Percentiles rank a stretch among this genome's conserved stretches.
Evolutionary conservation across 441 rosid genomes (phyloP).

Genomic region (Hura crepitans): DNA sequence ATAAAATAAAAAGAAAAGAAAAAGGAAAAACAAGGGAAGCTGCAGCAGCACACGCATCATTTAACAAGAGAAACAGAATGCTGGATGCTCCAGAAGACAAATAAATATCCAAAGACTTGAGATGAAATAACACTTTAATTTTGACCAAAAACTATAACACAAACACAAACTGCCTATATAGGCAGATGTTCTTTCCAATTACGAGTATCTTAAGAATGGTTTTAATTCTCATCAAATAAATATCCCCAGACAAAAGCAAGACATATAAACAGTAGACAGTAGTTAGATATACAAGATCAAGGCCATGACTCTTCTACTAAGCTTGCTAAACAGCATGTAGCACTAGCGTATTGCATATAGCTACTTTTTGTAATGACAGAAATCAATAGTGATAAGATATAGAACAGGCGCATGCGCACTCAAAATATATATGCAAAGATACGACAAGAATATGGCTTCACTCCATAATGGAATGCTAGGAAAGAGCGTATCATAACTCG

Average conservation of each 20-base stretch:
- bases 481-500: not conserved
- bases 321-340: not conserved
- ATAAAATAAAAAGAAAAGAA: not conserved
- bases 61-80: not conserved
- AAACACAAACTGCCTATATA: not conserved
- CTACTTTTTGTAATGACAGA: not conserved
- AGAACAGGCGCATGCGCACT: not conserved
- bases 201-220: not conserved
- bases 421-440: not conserved
- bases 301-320: not conserved
- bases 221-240: not conserved
- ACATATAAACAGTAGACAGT: not conserved
- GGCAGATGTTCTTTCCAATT: not conserved
- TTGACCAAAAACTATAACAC: not conserved
- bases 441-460: not conserved
- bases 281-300: not conserved
- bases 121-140: not conserved
- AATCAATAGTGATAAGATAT: not conserved
- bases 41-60: not conserved
- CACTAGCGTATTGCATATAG: not conserved
- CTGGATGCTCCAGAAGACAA: not conserved
- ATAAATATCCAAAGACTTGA: not conserved
- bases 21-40: not conserved
- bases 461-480: not conserved
- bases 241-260: not conserved